These are phyloP conservation scores for Tubosaeta sp. DNA, from an alignment of 768 basidiomycete species.

Conservation along the genomic window DNA sequence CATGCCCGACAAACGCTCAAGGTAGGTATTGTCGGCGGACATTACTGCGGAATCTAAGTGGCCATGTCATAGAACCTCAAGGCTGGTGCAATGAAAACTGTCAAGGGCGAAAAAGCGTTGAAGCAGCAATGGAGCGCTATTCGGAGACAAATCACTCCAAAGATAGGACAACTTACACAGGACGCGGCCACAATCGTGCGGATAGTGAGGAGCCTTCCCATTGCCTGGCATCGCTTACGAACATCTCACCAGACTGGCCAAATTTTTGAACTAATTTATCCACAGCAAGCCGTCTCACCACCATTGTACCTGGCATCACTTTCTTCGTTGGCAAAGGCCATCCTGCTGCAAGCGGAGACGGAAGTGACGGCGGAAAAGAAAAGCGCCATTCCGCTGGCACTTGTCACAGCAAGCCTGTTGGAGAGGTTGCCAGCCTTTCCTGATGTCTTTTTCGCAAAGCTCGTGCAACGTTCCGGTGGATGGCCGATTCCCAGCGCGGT, in stretches of 20 bases:
- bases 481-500: constrained; percentile 77
- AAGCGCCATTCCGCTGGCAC: constrained; percentile 79
- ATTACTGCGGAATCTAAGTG: constrained; percentile 22
- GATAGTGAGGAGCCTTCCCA: constrained; percentile 47
- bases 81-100: constrained; percentile 52
- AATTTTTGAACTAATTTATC: constrained; percentile 40
- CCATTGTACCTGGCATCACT: constrained; percentile 71
- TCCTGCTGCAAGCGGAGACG: constrained; percentile 88
- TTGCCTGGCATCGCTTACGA: constrained; percentile 11
- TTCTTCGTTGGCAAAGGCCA: constrained; percentile 83
- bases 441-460: constrained; percentile 75
- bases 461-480: constrained; percentile 83
- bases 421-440: constrained; percentile 54
- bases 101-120: constrained; percentile 53
- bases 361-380: constrained; percentile 89
- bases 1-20: constrained; percentile 49
- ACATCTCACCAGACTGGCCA: constrained; percentile 34
- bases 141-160: constrained; percentile 79
- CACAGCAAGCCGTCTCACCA: constrained; percentile 25
- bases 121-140: constrained; percentile 62
- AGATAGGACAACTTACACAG: constrained; percentile 83
- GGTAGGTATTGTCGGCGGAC: constrained; percentile 35
- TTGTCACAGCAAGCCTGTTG: constrained; percentile 64
- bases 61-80: constrained; percentile 51
- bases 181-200: constrained; percentile 54